These are phyloP conservation scores for Botrytis sinoallii DNA, from an alignment of 2,329 filamentous ascomycete genomes.

Conservation along the genomic window DNA sequence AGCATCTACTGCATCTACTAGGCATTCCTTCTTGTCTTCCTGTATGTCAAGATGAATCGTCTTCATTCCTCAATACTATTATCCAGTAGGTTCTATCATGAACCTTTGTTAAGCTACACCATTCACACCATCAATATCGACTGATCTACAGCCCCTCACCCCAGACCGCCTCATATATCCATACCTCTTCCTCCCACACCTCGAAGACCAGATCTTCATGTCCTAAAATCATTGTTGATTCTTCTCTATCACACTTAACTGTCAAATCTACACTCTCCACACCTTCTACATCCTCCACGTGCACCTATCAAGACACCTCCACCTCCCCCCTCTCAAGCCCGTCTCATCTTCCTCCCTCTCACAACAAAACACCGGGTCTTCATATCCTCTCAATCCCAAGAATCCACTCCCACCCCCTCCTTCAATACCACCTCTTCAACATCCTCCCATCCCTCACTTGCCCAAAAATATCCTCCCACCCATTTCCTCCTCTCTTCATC, in stretches of 20 bases:
- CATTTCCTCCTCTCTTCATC: constrained; percentile 47
- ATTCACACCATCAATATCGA: not conserved
- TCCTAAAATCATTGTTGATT: not conserved
- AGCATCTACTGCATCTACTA: not conserved
- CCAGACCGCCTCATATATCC: no score
- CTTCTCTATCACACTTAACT: not conserved
- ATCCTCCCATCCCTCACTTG: constrained; percentile 46
- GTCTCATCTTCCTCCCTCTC: constrained; percentile 33
- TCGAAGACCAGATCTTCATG: no score
- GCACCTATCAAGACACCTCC: not conserved
- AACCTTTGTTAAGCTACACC: not conserved
- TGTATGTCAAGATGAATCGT: not conserved
- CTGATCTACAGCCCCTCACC: not conserved
- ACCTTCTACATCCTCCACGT: not conserved
- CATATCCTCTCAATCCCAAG: constrained; percentile 13
- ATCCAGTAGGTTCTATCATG: not conserved
- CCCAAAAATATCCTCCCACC: constrained; percentile 50
- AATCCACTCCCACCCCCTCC: constrained; percentile 35
- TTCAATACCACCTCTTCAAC: constrained; percentile 53
- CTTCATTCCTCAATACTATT: not conserved
- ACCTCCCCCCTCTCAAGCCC: not conserved
- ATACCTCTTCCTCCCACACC: not conserved
- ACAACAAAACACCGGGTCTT: constrained; percentile 47
- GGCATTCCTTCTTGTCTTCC: not conserved
- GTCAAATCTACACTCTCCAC: not conserved